phyloP scores from a whole-genome alignment of 192 early-diverging fungal species.

The Lobosporangium transversale region DNA sequence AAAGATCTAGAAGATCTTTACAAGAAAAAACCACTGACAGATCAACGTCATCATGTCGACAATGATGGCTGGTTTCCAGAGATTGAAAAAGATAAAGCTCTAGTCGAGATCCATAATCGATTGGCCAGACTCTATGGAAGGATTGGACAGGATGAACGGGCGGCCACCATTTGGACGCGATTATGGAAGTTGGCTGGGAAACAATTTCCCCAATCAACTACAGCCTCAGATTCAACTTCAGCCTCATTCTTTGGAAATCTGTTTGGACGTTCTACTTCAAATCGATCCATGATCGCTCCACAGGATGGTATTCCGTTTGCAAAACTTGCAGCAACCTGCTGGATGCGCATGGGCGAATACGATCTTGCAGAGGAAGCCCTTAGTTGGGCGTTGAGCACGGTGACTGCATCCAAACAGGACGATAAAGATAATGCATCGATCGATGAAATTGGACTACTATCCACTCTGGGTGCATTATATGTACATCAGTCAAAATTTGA shows the following conservation, averaged over 20 bases:
- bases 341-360: constrained; percentile 47
- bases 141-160: constrained; percentile 38
- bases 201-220: not conserved
- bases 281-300: constrained; percentile 21
- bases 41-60: constrained; percentile 21
- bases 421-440: not conserved
- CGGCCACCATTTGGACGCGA: constrained; percentile 44
- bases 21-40: constrained; percentile 10
- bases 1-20: constrained; percentile 32
- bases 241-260: not conserved
- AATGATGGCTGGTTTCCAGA: constrained; percentile 4
- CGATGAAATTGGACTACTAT: constrained; percentile 31
- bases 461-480: constrained; percentile 61
- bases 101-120: constrained; percentile 46
- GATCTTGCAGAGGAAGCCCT: constrained; percentile 41
- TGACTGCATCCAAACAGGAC: not conserved
- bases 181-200: constrained; percentile 32
- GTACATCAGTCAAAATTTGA: constrained; percentile 59
- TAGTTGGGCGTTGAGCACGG: constrained; percentile 55
- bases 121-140: constrained; percentile 52
- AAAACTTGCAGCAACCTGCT: constrained; percentile 34
- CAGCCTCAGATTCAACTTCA: not conserved
- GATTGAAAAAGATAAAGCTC: constrained; percentile 51
- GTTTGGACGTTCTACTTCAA: not conserved
- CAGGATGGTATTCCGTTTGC: constrained; percentile 27